Percentiles rank a stretch among this genome's conserved stretches.
Evolutionary conservation across 2,329 filamentous ascomycete species (phyloP).

Genomic region (Venturia carpophila): DNA sequence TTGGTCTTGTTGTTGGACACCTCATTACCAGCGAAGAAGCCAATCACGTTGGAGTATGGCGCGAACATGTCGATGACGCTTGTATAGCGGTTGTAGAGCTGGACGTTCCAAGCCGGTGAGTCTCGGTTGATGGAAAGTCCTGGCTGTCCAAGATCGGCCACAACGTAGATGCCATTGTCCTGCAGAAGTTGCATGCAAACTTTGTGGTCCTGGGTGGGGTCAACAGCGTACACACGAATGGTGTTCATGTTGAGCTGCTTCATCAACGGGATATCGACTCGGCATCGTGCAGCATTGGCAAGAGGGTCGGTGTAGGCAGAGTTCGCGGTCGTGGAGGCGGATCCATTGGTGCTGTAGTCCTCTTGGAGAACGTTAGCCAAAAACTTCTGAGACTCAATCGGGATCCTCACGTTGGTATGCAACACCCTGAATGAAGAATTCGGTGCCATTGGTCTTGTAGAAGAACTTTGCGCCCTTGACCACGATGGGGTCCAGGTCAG

Average conservation of each 20-base stretch:
- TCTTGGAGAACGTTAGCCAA: constrained; percentile 36
- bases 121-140: constrained; percentile 76
- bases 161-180: constrained; percentile 85
- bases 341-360: constrained; percentile 47
- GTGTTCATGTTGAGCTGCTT: constrained; percentile 75
- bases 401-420: constrained; percentile 66
- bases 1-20: constrained; percentile 85
- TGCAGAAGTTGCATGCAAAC: constrained; percentile 78
- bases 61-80: constrained; percentile 72
- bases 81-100: constrained; percentile 73
- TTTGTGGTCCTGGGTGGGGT: constrained; percentile 69
- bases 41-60: constrained; percentile 83
- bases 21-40: constrained; percentile 98
- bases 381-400: constrained; percentile 14
- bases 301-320: constrained; percentile 73
- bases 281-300: constrained; percentile 61
- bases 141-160: constrained; percentile 84
- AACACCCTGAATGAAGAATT: constrained; percentile 59
- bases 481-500: constrained; percentile 55
- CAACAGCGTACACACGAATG: constrained; percentile 90
- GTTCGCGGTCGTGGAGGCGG: constrained; percentile 48
- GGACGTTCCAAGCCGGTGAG: constrained; percentile 67
- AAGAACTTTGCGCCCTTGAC: constrained; percentile 86
- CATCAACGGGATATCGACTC: constrained; percentile 78
- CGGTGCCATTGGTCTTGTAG: constrained; percentile 69